These are phyloP conservation scores for Xylaria sp. DNA, from an alignment of 495 filamentous ascomycete genomes.

Conservation along the genomic window DNA sequence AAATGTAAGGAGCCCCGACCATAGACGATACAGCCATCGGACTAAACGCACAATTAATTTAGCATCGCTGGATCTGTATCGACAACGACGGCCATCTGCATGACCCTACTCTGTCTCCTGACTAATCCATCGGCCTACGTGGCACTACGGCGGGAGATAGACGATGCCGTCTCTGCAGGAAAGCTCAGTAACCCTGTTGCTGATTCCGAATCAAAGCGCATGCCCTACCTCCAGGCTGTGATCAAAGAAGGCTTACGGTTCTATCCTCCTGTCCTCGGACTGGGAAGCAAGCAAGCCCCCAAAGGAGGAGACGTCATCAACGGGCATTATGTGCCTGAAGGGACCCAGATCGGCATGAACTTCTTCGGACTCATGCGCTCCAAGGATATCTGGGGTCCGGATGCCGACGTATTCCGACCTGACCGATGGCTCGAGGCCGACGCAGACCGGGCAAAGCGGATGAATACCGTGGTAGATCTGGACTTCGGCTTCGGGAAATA, in stretches of 20 bases:
- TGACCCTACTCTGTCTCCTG: constrained; percentile 59
- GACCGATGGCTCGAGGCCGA: constrained; percentile 59
- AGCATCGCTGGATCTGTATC: constrained; percentile 67
- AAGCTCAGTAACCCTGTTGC: constrained; percentile 42
- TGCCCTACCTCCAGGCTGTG: constrained; percentile 55
- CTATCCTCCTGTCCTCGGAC: constrained; percentile 48
- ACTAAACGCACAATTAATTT: not conserved
- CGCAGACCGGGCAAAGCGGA: constrained; percentile 36
- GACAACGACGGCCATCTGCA: constrained; percentile 63
- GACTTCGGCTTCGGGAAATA: constrained; percentile 48
- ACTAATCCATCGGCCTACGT: constrained; percentile 51
- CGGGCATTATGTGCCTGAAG: constrained; percentile 61
- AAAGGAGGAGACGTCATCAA: constrained; percentile 59
- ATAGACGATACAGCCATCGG: not conserved
- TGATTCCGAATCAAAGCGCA: constrained; percentile 46
- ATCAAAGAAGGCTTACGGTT: constrained; percentile 54
- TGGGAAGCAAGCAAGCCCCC: constrained; percentile 54
- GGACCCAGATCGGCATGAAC: constrained; percentile 58
- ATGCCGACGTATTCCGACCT: constrained; percentile 56
- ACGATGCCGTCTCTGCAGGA: constrained; percentile 40
- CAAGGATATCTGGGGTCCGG: constrained; percentile 50
- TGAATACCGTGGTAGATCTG: constrained; percentile 42
- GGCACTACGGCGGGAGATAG: constrained; percentile 63
- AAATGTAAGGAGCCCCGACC: constrained; percentile 22
- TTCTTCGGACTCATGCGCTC: constrained; percentile 40